Conservation (phyloP, 192 early-diverging fungal genomes). For the Rhizoclosmatium globosum region DNA sequence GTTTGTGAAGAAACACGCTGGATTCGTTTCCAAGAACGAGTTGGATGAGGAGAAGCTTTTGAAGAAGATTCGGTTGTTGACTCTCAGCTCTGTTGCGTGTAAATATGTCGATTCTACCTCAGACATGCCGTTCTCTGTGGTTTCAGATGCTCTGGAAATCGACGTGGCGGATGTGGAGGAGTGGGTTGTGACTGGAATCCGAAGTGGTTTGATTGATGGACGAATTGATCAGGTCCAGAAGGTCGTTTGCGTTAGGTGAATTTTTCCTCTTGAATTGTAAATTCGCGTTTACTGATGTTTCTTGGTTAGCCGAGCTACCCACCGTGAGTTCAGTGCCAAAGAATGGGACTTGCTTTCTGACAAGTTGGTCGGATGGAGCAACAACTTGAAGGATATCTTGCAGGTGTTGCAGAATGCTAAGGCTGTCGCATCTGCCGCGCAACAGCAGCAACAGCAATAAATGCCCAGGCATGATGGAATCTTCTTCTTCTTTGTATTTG, state of each 20-base stretch:
- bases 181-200: slow-evolving; percentile 95
- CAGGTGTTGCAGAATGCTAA: slow-evolving; percentile 71
- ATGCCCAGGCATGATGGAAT: no score
- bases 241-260: slow-evolving; percentile 72
- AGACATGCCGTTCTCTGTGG: slow-evolving; percentile 72
- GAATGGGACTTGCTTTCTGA: slow-evolving; percentile 83
- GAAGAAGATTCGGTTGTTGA: slow-evolving; percentile 88
- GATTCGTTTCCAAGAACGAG: slow-evolving; percentile 63
- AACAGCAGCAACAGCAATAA: not conserved
- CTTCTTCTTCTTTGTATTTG: no score
- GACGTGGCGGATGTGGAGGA: slow-evolving; percentile 86
- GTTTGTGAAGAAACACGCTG: slow-evolving; percentile 65
- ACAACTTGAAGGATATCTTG: slow-evolving; percentile 79
- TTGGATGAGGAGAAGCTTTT: slow-evolving; percentile 61
- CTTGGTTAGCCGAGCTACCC: slow-evolving; percentile 73
- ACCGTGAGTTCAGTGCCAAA: slow-evolving; percentile 79
- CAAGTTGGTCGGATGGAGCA: slow-evolving; percentile 80
- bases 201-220: slow-evolving; percentile 90
- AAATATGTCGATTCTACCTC: slow-evolving; percentile 61
- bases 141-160: slow-evolving; percentile 80
- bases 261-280: slow-evolving; percentile 15
- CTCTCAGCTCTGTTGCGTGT: slow-evolving; percentile 80
- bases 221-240: slow-evolving; percentile 92
- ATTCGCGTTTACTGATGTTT: not conserved
- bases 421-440: not conserved